Evolutionary conservation across 441 rosid species (phyloP).

Genomic region (Arabidopsis hybrid): DNA sequence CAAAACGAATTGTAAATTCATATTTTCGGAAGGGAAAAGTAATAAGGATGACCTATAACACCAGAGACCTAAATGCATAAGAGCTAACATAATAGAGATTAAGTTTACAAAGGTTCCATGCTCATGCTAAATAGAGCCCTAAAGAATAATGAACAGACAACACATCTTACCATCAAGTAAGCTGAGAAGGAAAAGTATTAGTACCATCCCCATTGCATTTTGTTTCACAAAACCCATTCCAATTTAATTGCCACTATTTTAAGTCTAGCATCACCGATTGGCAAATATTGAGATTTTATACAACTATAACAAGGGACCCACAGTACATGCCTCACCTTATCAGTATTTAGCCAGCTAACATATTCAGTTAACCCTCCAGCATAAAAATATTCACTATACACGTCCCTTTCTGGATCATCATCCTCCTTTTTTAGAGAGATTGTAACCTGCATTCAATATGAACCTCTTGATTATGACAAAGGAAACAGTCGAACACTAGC

Average conservation of each 20-base stretch:
- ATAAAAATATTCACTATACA: constrained; percentile 72
- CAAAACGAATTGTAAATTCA: constrained; percentile 43
- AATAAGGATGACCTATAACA: constrained; percentile 22
- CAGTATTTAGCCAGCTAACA: constrained; percentile 89
- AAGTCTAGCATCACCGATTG: constrained; percentile 8
- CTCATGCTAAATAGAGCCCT: constrained; percentile 28
- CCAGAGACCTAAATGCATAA: constrained; percentile 21
- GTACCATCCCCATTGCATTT: constrained; percentile 22
- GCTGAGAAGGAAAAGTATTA: constrained; percentile 19
- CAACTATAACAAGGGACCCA: constrained; percentile 19
- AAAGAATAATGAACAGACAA: constrained; percentile 19
- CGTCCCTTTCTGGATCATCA: constrained; percentile 62
- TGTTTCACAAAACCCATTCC: constrained; percentile 17
- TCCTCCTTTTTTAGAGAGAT: constrained; percentile 73
- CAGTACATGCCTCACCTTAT: constrained; percentile 62
- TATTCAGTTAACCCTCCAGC: constrained; percentile 96
- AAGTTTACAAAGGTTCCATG: not conserved
- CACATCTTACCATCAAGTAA: constrained; percentile 30
- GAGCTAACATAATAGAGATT: constrained; percentile 30
- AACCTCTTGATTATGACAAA: constrained; percentile 32
- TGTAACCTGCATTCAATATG: constrained; percentile 65
- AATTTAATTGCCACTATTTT: not conserved
- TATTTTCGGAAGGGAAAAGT: constrained; percentile 23
- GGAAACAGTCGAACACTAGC: constrained; percentile 18
- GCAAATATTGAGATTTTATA: constrained; percentile 19